Evolutionary conservation across 371 early-diverging fungal species (phyloP).

Genomic region (Caulochytrium protostelioides): DNA sequence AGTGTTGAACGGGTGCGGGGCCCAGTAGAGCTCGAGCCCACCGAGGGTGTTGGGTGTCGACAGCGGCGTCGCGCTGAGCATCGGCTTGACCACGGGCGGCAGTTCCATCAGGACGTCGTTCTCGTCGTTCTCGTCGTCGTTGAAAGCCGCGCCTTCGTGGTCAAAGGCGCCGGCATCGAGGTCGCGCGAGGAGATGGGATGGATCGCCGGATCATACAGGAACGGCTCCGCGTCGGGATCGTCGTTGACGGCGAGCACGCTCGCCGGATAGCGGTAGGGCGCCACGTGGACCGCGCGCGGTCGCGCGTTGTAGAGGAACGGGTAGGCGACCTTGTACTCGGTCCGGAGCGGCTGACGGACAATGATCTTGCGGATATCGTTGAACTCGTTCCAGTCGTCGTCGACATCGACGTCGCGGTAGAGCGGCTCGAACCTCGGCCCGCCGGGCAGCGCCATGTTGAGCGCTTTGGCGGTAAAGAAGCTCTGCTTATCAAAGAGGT

Average conservation of each 20-base stretch:
- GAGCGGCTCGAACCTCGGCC: constrained; percentile 93
- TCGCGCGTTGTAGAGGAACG: constrained; percentile 86
- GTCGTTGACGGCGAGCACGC: constrained; percentile 68
- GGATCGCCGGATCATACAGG: constrained; percentile 88
- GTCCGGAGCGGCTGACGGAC: constrained; percentile 92
- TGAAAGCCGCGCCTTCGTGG: constrained; percentile 74
- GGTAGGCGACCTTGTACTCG: constrained; percentile 96
- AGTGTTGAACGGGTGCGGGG: constrained; percentile 90
- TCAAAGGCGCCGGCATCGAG: constrained; percentile 24
- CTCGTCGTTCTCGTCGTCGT: constrained; percentile 36
- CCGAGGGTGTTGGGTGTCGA: constrained; percentile 78
- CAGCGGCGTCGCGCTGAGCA: constrained; percentile 52
- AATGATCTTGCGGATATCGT: constrained; percentile 97
- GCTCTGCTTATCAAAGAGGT: constrained; percentile 78
- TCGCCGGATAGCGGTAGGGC: constrained; percentile 82
- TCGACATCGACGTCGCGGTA: constrained; percentile 86
- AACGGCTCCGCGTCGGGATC: constrained; percentile 93
- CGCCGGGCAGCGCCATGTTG: constrained; percentile 97
- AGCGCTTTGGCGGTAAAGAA: constrained; percentile 94
- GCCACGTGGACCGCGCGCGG: constrained; percentile 79
- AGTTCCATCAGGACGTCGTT: constrained; percentile 37
- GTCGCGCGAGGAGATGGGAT: constrained; percentile 75
- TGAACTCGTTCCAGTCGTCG: constrained; percentile 99
- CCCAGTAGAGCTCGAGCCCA: constrained; percentile 87
- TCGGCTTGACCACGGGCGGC: constrained; percentile 56